These are phyloP conservation scores for Aspergillus indologenus DNA, from an alignment of 495 filamentous ascomycete species.

Conservation along the genomic window DNA sequence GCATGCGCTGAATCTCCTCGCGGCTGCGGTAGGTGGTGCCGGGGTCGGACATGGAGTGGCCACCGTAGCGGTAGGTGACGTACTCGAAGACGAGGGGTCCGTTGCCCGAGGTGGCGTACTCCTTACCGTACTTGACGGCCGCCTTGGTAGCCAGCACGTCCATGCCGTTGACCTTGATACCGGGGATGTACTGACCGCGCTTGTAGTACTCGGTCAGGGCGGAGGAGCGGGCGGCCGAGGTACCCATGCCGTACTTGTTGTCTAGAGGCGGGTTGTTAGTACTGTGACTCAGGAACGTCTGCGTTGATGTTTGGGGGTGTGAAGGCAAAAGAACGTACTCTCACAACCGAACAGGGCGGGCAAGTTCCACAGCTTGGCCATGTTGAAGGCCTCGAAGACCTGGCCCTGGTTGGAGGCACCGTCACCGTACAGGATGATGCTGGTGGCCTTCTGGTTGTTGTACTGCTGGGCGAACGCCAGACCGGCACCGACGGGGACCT, in stretches of 20 bases:
- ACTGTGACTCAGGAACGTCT: no score
- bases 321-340: slow-evolving; percentile 59
- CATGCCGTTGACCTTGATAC: slow-evolving; percentile 99
- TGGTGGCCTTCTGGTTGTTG: slow-evolving; percentile 75
- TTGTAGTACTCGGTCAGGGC: slow-evolving; percentile 99
- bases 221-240: slow-evolving; percentile 87
- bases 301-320: no score
- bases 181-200: slow-evolving; percentile 99
- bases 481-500: slow-evolving; percentile 96
- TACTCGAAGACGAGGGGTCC: slow-evolving; percentile 96
- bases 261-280: slow-evolving; percentile 52
- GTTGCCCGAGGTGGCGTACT: slow-evolving; percentile 74
- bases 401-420: slow-evolving; percentile 98
- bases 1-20: slow-evolving; percentile 99
- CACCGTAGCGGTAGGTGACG: slow-evolving; percentile 98
- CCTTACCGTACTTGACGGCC: slow-evolving; percentile 86
- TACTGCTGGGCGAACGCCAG: slow-evolving; percentile 98
- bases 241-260: slow-evolving; percentile 99
- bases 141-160: slow-evolving; percentile 98
- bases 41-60: slow-evolving; percentile 98
- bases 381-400: slow-evolving; percentile 99
- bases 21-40: slow-evolving; percentile 98
- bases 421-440: slow-evolving; percentile 91
- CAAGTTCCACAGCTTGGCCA: slow-evolving; percentile 98
- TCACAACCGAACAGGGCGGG: slow-evolving; percentile 96